Percentiles rank a stretch among this genome's conserved stretches.
phyloP scores from a whole-genome alignment of 768 basidiomycete genomes.

The Kwoniella sp. region DNA sequence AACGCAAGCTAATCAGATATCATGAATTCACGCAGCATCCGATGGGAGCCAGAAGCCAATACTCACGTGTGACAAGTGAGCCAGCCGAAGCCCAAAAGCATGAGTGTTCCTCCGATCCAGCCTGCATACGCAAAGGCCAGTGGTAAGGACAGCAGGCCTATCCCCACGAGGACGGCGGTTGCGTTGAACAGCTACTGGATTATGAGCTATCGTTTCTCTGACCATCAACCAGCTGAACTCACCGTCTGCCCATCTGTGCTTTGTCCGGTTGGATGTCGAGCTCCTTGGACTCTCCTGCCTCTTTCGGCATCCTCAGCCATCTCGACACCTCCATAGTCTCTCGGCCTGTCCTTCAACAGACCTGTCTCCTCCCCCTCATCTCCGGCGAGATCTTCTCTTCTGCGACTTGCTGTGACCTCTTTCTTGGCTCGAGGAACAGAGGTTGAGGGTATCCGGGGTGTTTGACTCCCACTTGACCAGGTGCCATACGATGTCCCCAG shows the following conservation, averaged over 20 bases:
- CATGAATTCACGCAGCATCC: too few relatives aligned
- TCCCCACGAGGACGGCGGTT: conserved; percentile 79
- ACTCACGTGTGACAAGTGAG: conserved; percentile 87
- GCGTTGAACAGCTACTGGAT: conserved; percentile 88
- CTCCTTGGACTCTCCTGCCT: not conserved
- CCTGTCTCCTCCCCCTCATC: not conserved
- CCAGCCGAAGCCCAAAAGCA: conserved; percentile 75
- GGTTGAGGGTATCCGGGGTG: not conserved
- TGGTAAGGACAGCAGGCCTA: conserved; percentile 86
- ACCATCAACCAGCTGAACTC: conserved; percentile 7
- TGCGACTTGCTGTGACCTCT: not conserved
- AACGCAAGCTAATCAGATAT: not conserved
- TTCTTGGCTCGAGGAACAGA: not conserved
- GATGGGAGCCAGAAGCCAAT: too few relatives aligned
- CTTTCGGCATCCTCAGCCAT: not conserved
- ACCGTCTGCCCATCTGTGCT: conserved; percentile 54
- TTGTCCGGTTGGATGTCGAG: conserved; percentile 26
- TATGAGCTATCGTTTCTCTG: too few relatives aligned
- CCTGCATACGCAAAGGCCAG: conserved; percentile 89
- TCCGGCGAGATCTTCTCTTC: not conserved
- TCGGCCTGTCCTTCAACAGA: not conserved
- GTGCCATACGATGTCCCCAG: conserved; percentile 16
- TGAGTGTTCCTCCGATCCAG: conserved; percentile 74
- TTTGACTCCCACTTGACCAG: conserved; percentile 15
- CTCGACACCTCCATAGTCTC: not conserved